Evolutionary conservation across 139 green algal species (phyloP).

Genomic region (Picochlorum sp.): DNA sequence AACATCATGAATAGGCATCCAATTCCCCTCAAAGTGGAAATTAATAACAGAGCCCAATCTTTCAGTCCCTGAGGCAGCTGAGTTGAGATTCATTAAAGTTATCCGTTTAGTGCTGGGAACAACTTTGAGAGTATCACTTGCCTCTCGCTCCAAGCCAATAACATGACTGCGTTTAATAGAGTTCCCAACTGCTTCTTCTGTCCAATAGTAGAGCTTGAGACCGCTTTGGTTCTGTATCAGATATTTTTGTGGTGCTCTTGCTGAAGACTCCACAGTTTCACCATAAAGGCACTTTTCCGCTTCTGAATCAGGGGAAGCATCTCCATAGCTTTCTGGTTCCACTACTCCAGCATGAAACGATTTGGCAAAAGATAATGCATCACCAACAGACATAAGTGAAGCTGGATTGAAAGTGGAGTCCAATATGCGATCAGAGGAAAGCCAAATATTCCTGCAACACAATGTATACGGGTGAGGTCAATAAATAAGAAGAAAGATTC

Average conservation of each 20-base stretch:
- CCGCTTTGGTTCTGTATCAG: slow-evolving; percentile 75
- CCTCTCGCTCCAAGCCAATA: slow-evolving; percentile 20
- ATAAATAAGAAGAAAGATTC: neutral
- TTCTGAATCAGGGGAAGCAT: slow-evolving; percentile 3
- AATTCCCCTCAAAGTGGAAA: slow-evolving; percentile 74
- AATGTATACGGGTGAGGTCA: neutral
- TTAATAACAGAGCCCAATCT: slow-evolving; percentile 50
- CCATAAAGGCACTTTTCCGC: neutral
- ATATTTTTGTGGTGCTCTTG: slow-evolving; percentile 64
- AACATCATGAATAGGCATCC: slow-evolving; percentile 62
- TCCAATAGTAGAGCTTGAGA: slow-evolving; percentile 63
- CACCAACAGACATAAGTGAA: slow-evolving; percentile 58
- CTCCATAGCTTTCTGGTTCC: neutral
- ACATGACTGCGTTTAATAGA: slow-evolving; percentile 3
- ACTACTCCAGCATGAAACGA: neutral
- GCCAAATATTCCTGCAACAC: slow-evolving; percentile 44
- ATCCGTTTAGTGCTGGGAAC: slow-evolving; percentile 24
- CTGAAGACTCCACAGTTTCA: neutral
- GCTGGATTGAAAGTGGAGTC: slow-evolving; percentile 67
- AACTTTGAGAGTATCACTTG: slow-evolving; percentile 42
- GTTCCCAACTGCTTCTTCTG: slow-evolving; percentile 1
- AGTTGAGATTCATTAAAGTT: slow-evolving; percentile 9
- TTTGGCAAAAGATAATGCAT: slow-evolving; percentile 43
- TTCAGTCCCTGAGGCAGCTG: slow-evolving; percentile 29
- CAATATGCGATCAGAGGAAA: slow-evolving; percentile 47